Evolutionary conservation across 169 alveolate genomes (phyloP).

Genomic region (Amoebophrya sp.): DNA sequence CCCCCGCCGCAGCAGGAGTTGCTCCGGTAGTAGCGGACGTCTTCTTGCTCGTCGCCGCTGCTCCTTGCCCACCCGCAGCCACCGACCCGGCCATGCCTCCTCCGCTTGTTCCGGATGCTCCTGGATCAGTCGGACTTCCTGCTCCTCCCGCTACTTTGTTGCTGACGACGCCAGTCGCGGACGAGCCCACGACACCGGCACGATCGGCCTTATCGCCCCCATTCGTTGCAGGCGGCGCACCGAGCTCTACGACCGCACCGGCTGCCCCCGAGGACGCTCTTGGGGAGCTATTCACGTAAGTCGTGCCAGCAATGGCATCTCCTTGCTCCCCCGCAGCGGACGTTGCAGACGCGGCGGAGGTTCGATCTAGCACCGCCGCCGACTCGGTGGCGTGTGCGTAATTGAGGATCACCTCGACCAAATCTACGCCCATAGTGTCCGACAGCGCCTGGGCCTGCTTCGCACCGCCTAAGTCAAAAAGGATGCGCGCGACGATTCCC

Average conservation of each 20-base stretch:
- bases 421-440: conserved; percentile 24
- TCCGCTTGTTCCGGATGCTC: background rate
- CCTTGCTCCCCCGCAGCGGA: too few relatives aligned
- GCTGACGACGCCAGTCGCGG: too few relatives aligned
- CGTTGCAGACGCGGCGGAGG: too few relatives aligned
- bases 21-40: background rate
- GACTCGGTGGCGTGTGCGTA: background rate
- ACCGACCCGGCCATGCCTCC: background rate
- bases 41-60: too few relatives aligned
- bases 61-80: background rate
- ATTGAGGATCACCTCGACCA: conserved; percentile 21
- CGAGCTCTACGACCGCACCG: too few relatives aligned
- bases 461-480: conserved; percentile 18
- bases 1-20: background rate
- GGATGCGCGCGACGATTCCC: conserved; percentile 15
- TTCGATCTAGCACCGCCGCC: too few relatives aligned
- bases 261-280: too few relatives aligned
- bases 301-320: too few relatives aligned
- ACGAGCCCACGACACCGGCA: too few relatives aligned
- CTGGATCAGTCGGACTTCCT: background rate
- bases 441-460: conserved; percentile 25
- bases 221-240: too few relatives aligned
- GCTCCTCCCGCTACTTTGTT: conserved; percentile 18
- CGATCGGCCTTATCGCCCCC: too few relatives aligned
- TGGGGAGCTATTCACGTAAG: too few relatives aligned